phyloP scores from a whole-genome alignment of 192 early-diverging fungal genomes.

The Powellomyces hirtus region DNA sequence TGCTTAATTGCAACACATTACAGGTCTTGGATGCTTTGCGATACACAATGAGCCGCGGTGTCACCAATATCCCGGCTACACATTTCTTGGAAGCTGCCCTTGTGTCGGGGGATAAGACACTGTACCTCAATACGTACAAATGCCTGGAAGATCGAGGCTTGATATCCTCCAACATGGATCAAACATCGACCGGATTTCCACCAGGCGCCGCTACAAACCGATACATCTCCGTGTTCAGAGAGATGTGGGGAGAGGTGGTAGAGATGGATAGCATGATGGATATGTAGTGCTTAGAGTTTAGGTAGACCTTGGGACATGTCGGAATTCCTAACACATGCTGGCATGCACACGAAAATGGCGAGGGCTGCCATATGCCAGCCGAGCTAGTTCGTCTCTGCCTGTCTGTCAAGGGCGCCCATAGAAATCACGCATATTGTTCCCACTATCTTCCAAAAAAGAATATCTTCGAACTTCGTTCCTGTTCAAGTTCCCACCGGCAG shows the following conservation, averaged over 20 bases:
- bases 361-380: too few relatives aligned
- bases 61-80: background rate
- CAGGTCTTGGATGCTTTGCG: conserved; percentile 42
- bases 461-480: too few relatives aligned
- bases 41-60: conserved; percentile 19
- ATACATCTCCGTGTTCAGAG: conserved; percentile 40
- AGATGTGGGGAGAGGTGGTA: conserved; percentile 46
- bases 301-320: too few relatives aligned
- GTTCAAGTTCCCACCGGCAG: too few relatives aligned
- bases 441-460: too few relatives aligned
- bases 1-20: too few relatives aligned
- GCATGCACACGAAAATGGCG: too few relatives aligned
- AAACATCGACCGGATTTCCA: background rate
- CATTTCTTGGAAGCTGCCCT: conserved; percentile 40
- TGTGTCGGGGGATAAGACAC: conserved; percentile 31
- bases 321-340: too few relatives aligned
- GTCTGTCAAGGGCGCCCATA: too few relatives aligned
- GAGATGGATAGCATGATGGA: conserved; percentile 42
- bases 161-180: conserved; percentile 7
- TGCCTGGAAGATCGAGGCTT: conserved; percentile 43
- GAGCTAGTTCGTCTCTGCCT: too few relatives aligned
- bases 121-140: conserved; percentile 48
- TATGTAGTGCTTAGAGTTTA: too few relatives aligned
- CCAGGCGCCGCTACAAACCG: conserved; percentile 12
- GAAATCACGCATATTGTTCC: too few relatives aligned